Base-by-base conservation (phyloP, 768 basidiomycete species). In the Lepiota venenata region DNA sequence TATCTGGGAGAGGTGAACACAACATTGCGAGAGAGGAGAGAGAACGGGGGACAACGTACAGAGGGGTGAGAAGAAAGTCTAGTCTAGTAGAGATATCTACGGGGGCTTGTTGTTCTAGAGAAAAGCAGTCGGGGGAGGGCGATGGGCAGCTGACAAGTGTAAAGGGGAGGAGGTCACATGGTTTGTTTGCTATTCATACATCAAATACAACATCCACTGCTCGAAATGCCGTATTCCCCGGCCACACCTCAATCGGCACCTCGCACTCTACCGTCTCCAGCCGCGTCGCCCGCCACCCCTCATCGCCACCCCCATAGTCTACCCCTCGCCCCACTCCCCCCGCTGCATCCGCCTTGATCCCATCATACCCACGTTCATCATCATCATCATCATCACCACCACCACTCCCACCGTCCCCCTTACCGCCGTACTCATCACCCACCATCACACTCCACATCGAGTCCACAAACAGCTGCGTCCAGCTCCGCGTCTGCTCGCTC, bases 261-360 rank as follows among this genome's bases (percentile, higher is more conserved):
- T 94, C 91, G 63, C 94, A 97, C 68, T 97, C 96, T 15, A 98
- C 93, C 56, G 86, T 90, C 78, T 98, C 94, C 21, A 87, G 77
- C 63, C 68, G 74, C 10, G 89, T 79, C 55, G 85, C 84, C 50
- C 63, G 63, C 91, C 88, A 93, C 1, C 75, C 84, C 4, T 74
- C 76, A 55, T 83, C 82, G n/a, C 69, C 71, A 0, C 79, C 82
- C 4, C 73, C 77, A 67, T 72, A 78, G 49, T 76, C 77, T 22
- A 81, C 76, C 3, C 78, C 75, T 44, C 70, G 66, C n/a, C 79
- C 80, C 6, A 82, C 78, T 9, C 78, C 79, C 11, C 81, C 81
- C 1, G 62, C 76, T 22, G 59, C 63, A 59, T 79, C 71, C 12
- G 74, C 66, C 51, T 75, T 75, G 10, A 79, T 72, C 39, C 81